Evolutionary conservation across 2,329 filamentous ascomycete species (phyloP).

Genomic region (Helminthosporium solani): DNA sequence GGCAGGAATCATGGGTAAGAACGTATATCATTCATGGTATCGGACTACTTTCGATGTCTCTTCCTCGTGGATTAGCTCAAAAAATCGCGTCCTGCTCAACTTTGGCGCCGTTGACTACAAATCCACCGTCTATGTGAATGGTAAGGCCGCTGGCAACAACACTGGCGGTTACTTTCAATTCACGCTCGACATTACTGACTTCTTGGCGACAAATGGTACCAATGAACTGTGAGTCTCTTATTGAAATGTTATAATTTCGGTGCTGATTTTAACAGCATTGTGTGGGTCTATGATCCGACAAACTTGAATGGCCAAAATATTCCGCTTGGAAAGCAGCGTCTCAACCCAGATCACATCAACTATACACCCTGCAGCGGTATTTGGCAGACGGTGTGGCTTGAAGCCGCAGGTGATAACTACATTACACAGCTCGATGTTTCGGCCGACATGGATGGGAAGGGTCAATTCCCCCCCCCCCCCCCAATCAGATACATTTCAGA

Average conservation of each 20-base stretch:
- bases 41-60: conserved; percentile 55
- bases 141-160: conserved; percentile 53
- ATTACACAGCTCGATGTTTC: conserved; percentile 61
- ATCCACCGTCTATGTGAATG: conserved; percentile 61
- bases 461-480: conserved; percentile 12
- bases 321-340: conserved; percentile 66
- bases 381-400: conserved; percentile 73
- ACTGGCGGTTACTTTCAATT: conserved; percentile 65
- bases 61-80: conserved; percentile 44
- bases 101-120: conserved; percentile 63
- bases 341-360: conserved; percentile 63
- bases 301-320: conserved; percentile 58
- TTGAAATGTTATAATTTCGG: background rate
- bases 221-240: conserved; percentile 56
- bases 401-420: conserved; percentile 59
- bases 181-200: conserved; percentile 58
- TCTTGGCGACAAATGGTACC: conserved; percentile 42
- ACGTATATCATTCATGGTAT: conserved; percentile 50
- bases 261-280: conserved; percentile 47
- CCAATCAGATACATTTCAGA: background rate
- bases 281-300: conserved; percentile 69
- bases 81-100: conserved; percentile 52
- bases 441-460: conserved; percentile 46
- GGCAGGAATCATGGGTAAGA: conserved; percentile 45
- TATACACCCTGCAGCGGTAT: conserved; percentile 73